phyloP scores from a whole-genome alignment of 2,329 filamentous ascomycete genomes.

The Fusarium tanahbumbuense region DNA sequence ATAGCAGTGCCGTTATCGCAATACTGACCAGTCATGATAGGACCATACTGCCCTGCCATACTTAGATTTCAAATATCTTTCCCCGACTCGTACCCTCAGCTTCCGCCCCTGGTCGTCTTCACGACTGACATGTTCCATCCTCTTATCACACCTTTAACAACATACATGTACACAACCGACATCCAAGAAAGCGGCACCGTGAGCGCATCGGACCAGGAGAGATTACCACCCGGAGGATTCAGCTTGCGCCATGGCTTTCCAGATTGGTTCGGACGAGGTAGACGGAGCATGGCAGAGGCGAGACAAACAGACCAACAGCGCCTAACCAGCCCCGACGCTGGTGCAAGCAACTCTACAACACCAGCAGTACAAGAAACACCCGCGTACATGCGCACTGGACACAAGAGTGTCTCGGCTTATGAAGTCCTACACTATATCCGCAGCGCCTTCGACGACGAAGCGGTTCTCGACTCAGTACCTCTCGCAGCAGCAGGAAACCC shows the following conservation, averaged over 20 bases:
- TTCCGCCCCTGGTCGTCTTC: constrained; percentile 88
- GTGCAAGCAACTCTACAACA: constrained; percentile 45
- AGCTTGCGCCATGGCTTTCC: constrained; percentile 92
- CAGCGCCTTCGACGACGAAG: constrained; percentile 81
- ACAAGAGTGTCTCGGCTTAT: constrained; percentile 65
- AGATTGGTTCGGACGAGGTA: constrained; percentile 80
- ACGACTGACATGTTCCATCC: constrained; percentile 95
- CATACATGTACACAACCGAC: constrained; percentile 89
- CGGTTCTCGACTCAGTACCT: constrained; percentile 81
- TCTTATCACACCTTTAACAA: constrained; percentile 91
- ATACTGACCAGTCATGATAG: constrained; percentile 58
- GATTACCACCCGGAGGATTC: constrained; percentile 88
- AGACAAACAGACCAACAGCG: constrained; percentile 57
- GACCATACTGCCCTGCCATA: constrained; percentile 88
- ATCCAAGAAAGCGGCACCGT: constrained; percentile 80
- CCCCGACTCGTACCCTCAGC: constrained; percentile 79
- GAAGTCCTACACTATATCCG: constrained; percentile 84
- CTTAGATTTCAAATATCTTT: constrained; percentile 93
- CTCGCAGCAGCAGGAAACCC: constrained; percentile 87
- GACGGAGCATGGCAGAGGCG: constrained; percentile 54
- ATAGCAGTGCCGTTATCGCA: background rate
- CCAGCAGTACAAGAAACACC: constrained; percentile 49
- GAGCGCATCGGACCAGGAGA: constrained; percentile 84
- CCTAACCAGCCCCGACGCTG: constrained; percentile 42
- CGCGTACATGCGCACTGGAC: constrained; percentile 56